Percentiles rank a stretch among this genome's conserved stretches.
Evolutionary conservation across 257 asterid species (phyloP).

Genomic region (Mentha longifolia): DNA sequence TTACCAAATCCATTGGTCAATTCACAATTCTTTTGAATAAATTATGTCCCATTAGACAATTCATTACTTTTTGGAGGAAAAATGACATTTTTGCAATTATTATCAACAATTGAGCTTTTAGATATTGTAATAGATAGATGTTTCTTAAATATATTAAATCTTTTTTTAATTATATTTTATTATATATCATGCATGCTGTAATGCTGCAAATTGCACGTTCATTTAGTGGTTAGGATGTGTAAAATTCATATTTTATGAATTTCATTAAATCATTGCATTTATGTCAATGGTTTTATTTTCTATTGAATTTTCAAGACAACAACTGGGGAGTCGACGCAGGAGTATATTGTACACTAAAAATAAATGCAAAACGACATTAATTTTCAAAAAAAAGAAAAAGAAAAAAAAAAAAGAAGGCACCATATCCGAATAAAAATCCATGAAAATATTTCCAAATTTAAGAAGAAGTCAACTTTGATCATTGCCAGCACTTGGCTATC

Average conservation of each 20-base stretch:
- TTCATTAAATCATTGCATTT: not conserved
- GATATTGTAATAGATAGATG: too few relatives aligned
- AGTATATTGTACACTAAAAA: not conserved
- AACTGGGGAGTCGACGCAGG: not conserved
- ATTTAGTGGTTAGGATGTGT: not conserved
- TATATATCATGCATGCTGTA: not conserved
- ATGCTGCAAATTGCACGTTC: not conserved
- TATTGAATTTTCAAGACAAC: not conserved
- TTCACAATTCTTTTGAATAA: too few relatives aligned
- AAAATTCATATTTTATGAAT: too few relatives aligned
- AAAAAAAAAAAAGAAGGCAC: not conserved
- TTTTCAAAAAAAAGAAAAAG: too few relatives aligned
- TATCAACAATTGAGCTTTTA: too few relatives aligned
- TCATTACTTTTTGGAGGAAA: too few relatives aligned
- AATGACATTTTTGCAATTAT: too few relatives aligned
- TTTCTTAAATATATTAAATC: too few relatives aligned
- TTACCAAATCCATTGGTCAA: too few relatives aligned
- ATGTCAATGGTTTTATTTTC: not conserved
- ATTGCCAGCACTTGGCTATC: not conserved
- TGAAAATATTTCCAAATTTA: not conserved
- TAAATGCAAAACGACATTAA: not conserved
- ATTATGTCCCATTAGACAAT: too few relatives aligned
- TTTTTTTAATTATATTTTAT: not conserved
- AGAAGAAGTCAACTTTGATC: constrained; percentile 29
- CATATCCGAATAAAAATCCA: not conserved